These are phyloP conservation scores for Neofusicoccum ribis DNA, from an alignment of 2,329 filamentous ascomycete genomes.

Conservation along the genomic window DNA sequence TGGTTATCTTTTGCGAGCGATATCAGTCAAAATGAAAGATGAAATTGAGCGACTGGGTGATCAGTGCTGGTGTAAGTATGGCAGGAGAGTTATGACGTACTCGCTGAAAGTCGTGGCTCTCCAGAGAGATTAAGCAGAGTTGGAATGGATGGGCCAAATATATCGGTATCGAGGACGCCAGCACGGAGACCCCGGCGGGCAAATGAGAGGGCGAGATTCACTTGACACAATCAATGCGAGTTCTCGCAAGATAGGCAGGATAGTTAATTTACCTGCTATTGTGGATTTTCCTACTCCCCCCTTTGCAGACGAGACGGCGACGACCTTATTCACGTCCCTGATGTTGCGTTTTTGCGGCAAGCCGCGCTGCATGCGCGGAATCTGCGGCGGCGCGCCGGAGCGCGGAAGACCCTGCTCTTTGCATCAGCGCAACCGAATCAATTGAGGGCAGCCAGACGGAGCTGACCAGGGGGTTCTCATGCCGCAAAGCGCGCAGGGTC, in stretches of 20 bases:
- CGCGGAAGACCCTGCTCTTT: constrained; percentile 73
- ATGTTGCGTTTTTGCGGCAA: constrained; percentile 81
- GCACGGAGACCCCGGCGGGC: constrained; percentile 77
- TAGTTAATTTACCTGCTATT: constrained; percentile 63
- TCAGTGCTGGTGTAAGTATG: no score
- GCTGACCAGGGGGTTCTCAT: constrained; percentile 85
- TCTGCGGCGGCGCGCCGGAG: constrained; percentile 63
- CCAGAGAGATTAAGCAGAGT: constrained; percentile 81
- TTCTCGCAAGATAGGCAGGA: not conserved
- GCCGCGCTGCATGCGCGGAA: constrained; percentile 76
- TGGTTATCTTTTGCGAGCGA: constrained; percentile 62
- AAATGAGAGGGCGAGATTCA: constrained; percentile 83
- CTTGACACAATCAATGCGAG: constrained; percentile 30
- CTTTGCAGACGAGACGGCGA: constrained; percentile 96
- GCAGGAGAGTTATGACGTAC: constrained; percentile 49
- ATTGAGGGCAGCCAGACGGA: no score
- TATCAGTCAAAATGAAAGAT: not conserved
- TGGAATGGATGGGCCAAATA: constrained; percentile 93
- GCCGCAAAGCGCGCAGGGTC: constrained; percentile 51
- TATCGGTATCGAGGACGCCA: constrained; percentile 92
- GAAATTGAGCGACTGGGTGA: no score
- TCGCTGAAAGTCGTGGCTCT: constrained; percentile 72
- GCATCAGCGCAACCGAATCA: constrained; percentile 7
- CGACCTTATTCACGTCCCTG: constrained; percentile 81
- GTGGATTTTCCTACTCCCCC: constrained; percentile 98